These are phyloP conservation scores for Aspergillus sergii DNA, from an alignment of 2,329 filamentous ascomycete species.

Conservation along the genomic window DNA sequence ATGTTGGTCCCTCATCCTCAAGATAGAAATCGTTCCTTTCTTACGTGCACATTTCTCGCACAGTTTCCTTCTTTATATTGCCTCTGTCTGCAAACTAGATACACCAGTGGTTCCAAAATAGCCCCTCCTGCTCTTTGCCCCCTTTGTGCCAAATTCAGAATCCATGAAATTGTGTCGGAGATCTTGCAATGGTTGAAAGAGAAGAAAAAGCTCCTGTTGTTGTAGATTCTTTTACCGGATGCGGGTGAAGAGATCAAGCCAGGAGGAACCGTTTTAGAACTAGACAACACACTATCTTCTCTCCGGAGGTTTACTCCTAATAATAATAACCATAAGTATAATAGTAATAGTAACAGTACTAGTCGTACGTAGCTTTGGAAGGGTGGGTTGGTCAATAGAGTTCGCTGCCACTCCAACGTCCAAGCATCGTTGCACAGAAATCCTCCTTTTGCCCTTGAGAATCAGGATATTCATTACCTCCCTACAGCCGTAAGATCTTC, in stretches of 20 bases:
- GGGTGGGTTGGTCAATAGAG: not conserved
- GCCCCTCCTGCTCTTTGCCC: constrained; percentile 3
- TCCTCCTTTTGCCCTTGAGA: not conserved
- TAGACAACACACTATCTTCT: not conserved
- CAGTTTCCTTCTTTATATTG: not conserved
- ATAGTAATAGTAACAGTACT: not conserved
- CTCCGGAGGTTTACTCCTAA: not conserved
- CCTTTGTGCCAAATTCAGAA: constrained; percentile 6
- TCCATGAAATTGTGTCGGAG: not conserved
- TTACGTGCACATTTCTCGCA: not conserved
- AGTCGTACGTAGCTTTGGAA: not conserved
- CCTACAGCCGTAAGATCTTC: not conserved
- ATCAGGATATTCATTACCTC: not conserved
- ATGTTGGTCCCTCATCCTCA: not conserved
- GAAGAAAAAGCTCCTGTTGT: not conserved
- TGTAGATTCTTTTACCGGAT: not conserved
- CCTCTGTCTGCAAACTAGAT: not conserved
- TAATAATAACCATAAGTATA: not conserved
- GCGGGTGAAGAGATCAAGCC: not conserved
- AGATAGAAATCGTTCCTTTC: not conserved
- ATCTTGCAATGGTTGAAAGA: not conserved
- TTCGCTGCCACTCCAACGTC: not conserved
- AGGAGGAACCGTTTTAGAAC: not conserved
- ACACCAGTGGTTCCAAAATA: not conserved
- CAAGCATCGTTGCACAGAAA: constrained; percentile 2